These are phyloP conservation scores for Fagopyrum esculentum DNA, from an alignment of 148 eudicot genomes.

Conservation along the genomic window DNA sequence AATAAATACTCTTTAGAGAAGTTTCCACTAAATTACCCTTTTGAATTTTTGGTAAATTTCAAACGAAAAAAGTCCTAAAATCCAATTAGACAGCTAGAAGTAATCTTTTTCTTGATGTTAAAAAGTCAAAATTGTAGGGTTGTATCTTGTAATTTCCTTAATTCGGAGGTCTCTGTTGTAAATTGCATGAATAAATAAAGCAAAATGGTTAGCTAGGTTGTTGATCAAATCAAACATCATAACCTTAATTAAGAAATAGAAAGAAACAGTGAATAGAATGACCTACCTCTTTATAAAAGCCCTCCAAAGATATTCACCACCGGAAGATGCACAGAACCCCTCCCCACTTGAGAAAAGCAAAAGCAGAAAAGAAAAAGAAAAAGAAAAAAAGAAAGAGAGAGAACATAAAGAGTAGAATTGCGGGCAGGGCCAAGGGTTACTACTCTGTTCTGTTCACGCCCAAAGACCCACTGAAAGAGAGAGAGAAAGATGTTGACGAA, in stretches of 20 bases:
- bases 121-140: too few relatives aligned
- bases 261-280: background rate
- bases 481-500: conserved; percentile 10
- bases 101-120: too few relatives aligned
- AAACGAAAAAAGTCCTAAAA: too few relatives aligned
- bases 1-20: too few relatives aligned
- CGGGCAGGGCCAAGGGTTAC: background rate
- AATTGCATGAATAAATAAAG: too few relatives aligned
- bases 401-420: background rate
- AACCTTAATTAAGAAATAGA: background rate
- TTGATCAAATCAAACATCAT: background rate
- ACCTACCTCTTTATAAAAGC: background rate
- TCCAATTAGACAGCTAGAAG: too few relatives aligned
- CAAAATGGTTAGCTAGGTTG: background rate
- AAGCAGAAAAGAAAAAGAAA: background rate
- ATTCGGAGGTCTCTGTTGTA: too few relatives aligned
- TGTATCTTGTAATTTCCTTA: too few relatives aligned
- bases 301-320: background rate
- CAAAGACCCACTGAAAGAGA: conserved; percentile 7
- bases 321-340: background rate
- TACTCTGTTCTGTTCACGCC: background rate
- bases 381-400: background rate
- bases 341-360: conserved; percentile 15
- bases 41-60: too few relatives aligned
- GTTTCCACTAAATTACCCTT: too few relatives aligned